Conservation (phyloP, 1,284 basidiomycete genomes). For the Veloboletus limbatus region DNA sequence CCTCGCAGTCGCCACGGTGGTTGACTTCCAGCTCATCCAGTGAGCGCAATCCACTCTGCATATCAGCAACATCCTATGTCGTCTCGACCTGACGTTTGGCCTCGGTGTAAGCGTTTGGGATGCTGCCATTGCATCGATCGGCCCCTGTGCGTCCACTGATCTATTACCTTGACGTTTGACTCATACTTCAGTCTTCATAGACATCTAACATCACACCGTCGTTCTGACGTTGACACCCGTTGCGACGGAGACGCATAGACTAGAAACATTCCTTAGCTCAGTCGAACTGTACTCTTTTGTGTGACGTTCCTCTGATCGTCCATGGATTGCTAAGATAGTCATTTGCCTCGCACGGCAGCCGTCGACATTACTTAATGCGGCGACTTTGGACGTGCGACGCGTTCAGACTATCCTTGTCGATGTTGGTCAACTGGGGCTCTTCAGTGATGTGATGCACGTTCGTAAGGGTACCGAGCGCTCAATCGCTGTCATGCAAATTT, state of each 20-base stretch:
- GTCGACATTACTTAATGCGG: neutral
- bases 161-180: neutral
- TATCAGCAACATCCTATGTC: slow-evolving; percentile 8
- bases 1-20: slow-evolving; percentile 3
- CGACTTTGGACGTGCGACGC: neutral
- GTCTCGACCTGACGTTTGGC: slow-evolving; percentile 3
- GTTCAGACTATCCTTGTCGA: too few relatives aligned
- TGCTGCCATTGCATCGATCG: slow-evolving; percentile 3
- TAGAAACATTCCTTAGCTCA: slow-evolving; percentile 11
- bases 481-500: slow-evolving; percentile 5
- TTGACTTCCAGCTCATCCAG: slow-evolving; percentile 19
- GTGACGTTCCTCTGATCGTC: slow-evolving; percentile 6
- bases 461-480: neutral
- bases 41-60: slow-evolving; percentile 13
- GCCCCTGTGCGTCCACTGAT: slow-evolving; percentile 18
- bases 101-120: slow-evolving; percentile 2
- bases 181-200: slow-evolving; percentile 9
- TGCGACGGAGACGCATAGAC: slow-evolving; percentile 4
- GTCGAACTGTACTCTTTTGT: slow-evolving; percentile 17
- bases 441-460: neutral
- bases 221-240: slow-evolving; percentile 1
- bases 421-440: too few relatives aligned
- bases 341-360: slow-evolving; percentile 11
- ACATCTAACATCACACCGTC: slow-evolving; percentile 1
- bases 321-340: slow-evolving; percentile 11